These are phyloP conservation scores for Leucocoprinus leucothites DNA, from an alignment of 768 basidiomycete species.

Conservation along the genomic window DNA sequence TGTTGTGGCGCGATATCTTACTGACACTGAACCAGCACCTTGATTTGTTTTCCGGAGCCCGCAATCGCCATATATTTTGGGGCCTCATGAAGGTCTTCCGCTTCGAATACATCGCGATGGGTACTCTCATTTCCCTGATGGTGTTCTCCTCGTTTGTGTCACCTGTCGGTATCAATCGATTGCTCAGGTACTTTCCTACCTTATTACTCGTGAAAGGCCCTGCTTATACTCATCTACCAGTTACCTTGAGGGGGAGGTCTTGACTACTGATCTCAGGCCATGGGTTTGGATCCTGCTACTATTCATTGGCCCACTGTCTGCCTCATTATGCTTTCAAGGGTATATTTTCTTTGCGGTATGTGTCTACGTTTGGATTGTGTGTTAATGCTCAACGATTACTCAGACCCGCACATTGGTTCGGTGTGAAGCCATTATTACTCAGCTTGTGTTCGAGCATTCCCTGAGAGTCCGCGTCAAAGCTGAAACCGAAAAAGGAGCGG, in stretches of 20 bases:
- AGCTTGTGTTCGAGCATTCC: constrained; percentile 40
- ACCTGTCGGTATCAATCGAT: constrained; percentile 35
- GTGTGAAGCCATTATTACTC: constrained; percentile 41
- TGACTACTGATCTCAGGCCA: constrained; percentile 46
- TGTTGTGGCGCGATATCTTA: background rate
- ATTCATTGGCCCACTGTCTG: constrained; percentile 43
- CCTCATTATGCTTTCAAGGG: constrained; percentile 49
- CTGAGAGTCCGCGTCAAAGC: constrained; percentile 63
- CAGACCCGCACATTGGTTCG: constrained; percentile 46
- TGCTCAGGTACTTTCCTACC: constrained; percentile 27
- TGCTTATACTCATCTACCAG: constrained; percentile 21
- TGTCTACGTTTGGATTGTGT: background rate
- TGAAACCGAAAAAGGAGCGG: constrained; percentile 19
- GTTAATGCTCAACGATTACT: too few species aligned
- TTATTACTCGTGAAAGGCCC: background rate
- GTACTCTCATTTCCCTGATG: constrained; percentile 25
- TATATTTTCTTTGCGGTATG: constrained; percentile 49
- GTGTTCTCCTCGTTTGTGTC: constrained; percentile 29
- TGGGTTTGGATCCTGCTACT: constrained; percentile 64
- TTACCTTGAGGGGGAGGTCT: constrained; percentile 54
- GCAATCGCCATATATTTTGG: constrained; percentile 39
- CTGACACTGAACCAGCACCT: constrained; percentile 21
- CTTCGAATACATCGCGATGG: constrained; percentile 29
- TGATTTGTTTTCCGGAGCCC: constrained; percentile 35
- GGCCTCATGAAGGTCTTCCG: constrained; percentile 37